Base-by-base conservation (phyloP, 2,329 filamentous ascomycete genomes). In the Furcasterigmium furcatum region DNA sequence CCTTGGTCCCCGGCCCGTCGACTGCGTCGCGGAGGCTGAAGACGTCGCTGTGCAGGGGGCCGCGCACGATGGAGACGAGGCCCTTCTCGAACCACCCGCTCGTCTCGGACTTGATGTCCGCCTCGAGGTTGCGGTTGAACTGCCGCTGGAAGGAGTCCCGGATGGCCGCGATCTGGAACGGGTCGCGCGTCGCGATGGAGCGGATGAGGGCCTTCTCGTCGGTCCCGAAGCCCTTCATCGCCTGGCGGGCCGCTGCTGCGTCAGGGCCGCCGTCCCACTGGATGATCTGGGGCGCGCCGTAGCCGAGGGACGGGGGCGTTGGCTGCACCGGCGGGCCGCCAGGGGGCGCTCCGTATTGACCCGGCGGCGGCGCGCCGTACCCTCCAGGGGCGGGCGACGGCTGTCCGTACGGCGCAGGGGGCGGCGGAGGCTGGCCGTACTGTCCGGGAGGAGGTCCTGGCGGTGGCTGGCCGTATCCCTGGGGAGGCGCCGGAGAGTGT, bases 151-250 rank as follows among this genome's bases (percentile, higher is more conserved):
- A 97, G 3, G 85, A 77, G 8, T 75, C 63, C 46, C 84, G 80
- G 43, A 95, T 73, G 9, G 80, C 73, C 40, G 84, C 79, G 51
- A 94, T 77, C 62, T 95, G 88, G 5, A 91, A 71, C 1, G 91
- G 87, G 52, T 95, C 88, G 51, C 91, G 85, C 54, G 76, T 79
- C 3, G 85, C 71, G 9, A 97, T 71, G 4, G 85, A 71, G 3
- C 73, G 71, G 52, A 95, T 91, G 14, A 97, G 71, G 0, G 78
- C 66, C 57, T 83, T 85, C 64, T 96, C 91, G 58, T 97, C 83
- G 0, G 91, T 96, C 27, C 91, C 92, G 51, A 96, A 88, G 0
- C 91, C 91, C 66, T 95, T 96, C 90, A 96, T 96, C 3, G 92
- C 89, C 55, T 79, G 79, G 44, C 89, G 82, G 19, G 95, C 72